Evolutionary conservation across 106 monocot genomes (phyloP), one percentile per base, ranked within the genome.

Genomic region (Allium sativum): DNA sequence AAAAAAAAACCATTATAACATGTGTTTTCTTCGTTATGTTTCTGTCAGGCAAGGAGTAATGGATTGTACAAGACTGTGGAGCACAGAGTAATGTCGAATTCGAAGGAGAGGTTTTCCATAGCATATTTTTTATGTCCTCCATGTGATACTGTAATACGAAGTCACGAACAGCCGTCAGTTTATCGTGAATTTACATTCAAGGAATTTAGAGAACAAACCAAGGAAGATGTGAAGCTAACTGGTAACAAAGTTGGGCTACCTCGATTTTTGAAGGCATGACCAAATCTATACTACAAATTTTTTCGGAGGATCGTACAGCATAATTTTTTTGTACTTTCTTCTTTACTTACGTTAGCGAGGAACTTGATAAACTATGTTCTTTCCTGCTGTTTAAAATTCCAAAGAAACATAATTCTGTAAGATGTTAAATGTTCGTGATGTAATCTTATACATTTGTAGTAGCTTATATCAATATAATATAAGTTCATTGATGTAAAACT

Each of bases 121-220:
- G 83, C 83, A 0, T 83, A 61, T 50, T 79, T 79, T 17, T 48
- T 83, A 11, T 83, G 83, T 50, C 83, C 83, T 3, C 68, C 72
- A 3, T 69, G 79, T 44, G 78, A 79, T 11, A 51, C 79, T 21
- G 52, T 66, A 21, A 79, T 83, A 9, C 59, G 73, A 47, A 72
- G 72, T 22, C 51, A 40, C 44, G 21, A 52, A 42, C 19, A 59
- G 54, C 59, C 10, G 0, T 16, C 70, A 1, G 50, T 73, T 3
- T 83, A 83, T 46, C 72, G 69, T 48, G 58, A 61, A n/a, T 83
- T 83, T 45, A 83, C 64, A 20, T 83, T 79, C 61, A 53, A 59
- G 45, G 83, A 83, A 18, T 83, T 55, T 54, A 62, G 68, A 61
- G 56, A 65, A 4, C 71, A 78, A 14, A 72, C 78, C 7, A 50